phyloP scores from a whole-genome alignment of 2,329 filamentous ascomycete species.

The Hypoxylon sp. region DNA sequence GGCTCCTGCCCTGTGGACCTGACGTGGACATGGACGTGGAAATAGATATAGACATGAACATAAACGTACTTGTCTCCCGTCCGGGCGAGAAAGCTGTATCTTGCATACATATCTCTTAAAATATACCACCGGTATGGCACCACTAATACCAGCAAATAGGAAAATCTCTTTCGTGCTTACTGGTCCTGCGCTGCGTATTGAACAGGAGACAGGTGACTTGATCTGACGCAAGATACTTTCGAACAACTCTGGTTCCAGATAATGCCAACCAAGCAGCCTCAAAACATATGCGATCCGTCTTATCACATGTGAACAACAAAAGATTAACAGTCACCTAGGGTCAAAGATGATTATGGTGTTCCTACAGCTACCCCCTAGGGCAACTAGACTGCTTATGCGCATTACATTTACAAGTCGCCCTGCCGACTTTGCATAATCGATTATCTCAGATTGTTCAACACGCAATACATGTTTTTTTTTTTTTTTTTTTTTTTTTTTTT shows the following conservation, averaged over 20 bases:
- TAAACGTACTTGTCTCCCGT: neutral
- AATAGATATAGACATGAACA: neutral
- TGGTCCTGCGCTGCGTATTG: constrained; percentile 10
- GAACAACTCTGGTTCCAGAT: constrained; percentile 9
- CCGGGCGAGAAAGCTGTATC: constrained; percentile 31
- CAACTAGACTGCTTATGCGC: constrained; percentile 15
- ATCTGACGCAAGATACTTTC: constrained; percentile 24
- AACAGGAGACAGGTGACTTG: constrained; percentile 13
- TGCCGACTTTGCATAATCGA: constrained; percentile 22
- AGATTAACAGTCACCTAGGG: neutral
- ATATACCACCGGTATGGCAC: constrained; percentile 34
- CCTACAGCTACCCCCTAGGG: constrained; percentile 34
- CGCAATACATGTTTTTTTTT: constrained; percentile 26
- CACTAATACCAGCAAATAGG: constrained; percentile 41
- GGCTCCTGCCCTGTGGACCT: neutral
- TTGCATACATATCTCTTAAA: constrained; percentile 29
- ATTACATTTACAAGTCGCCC: constrained; percentile 21
- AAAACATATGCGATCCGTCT: constrained; percentile 10
- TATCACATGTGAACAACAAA: constrained; percentile 22
- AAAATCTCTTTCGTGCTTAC: constrained; percentile 11
- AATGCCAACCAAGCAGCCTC: constrained; percentile 5
- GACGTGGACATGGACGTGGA: neutral
- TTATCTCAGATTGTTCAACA: constrained; percentile 26
- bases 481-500: no score
- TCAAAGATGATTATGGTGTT: constrained; percentile 18